These are phyloP conservation scores for Prunus yedoensis DNA, from an alignment of 331 rosid species.

Conservation along the genomic window DNA sequence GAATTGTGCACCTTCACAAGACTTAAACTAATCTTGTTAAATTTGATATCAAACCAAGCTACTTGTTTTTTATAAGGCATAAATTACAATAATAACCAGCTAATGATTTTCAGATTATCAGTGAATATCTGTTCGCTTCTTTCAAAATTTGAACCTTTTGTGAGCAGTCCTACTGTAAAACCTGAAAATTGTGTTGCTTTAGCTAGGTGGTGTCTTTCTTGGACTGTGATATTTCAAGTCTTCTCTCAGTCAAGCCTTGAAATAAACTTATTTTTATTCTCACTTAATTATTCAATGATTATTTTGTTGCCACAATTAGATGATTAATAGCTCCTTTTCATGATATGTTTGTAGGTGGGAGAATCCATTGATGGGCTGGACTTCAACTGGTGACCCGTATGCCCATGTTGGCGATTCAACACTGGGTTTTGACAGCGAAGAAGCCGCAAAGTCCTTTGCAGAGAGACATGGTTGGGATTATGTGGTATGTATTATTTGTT, in stretches of 20 bases:
- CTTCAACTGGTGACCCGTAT: conserved; percentile 97
- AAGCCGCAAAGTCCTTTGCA: conserved; percentile 83
- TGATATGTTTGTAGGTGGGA: conserved; percentile 74
- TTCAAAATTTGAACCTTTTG: background rate
- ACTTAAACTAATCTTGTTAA: background rate
- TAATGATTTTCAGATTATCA: background rate
- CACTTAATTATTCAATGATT: background rate
- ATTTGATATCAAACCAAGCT: background rate
- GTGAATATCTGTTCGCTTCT: background rate
- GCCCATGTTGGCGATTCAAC: conserved; percentile 89
- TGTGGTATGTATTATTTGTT: conserved; percentile 49
- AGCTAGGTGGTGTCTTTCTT: background rate
- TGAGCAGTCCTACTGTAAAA: background rate
- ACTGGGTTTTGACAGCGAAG: conserved; percentile 79
- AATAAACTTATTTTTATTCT: background rate
- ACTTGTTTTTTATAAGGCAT: background rate
- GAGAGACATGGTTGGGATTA: conserved; percentile 94
- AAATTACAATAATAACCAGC: background rate
- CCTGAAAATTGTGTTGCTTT: background rate
- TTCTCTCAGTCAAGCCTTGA: background rate
- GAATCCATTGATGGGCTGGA: conserved; percentile 99
- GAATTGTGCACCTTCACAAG: background rate
- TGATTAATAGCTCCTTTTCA: conserved; percentile 12
- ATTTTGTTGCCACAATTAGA: conserved; percentile 7
- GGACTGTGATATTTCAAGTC: background rate